Evolutionary conservation across 1,284 basidiomycete species (phyloP).

Genomic region (Malassezia equina): DNA sequence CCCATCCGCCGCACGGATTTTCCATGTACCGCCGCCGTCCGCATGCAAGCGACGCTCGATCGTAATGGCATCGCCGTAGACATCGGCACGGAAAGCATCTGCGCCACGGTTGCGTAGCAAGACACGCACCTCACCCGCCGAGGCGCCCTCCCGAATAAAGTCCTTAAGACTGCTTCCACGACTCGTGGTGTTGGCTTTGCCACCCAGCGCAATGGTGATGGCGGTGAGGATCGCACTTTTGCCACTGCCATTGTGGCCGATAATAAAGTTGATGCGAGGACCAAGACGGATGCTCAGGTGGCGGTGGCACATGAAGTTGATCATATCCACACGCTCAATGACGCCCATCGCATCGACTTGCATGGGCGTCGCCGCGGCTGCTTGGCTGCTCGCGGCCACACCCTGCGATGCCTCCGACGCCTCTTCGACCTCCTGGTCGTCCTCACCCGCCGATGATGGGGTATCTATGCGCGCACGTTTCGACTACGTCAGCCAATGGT

Average conservation of each 20-base stretch:
- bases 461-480: conserved; percentile 14
- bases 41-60: conserved; percentile 72
- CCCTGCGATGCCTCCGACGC: background rate
- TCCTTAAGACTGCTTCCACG: conserved; percentile 75
- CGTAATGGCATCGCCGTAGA: conserved; percentile 72
- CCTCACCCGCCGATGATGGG: background rate
- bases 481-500: background rate
- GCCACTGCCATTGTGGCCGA: conserved; percentile 63
- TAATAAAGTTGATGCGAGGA: conserved; percentile 90
- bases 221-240: conserved; percentile 92
- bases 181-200: conserved; percentile 70
- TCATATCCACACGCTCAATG: conserved; percentile 72
- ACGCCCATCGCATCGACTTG: conserved; percentile 54
- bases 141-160: conserved; percentile 77
- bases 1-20: conserved; percentile 63
- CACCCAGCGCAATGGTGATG: conserved; percentile 83
- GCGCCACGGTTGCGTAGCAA: conserved; percentile 75
- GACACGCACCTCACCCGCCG: conserved; percentile 67
- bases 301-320: conserved; percentile 94
- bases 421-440: background rate
- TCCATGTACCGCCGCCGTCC: conserved; percentile 67
- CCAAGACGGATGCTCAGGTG: conserved; percentile 66
- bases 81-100: conserved; percentile 71
- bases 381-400: background rate
- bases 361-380: background rate